These are phyloP conservation scores for Psilocybe tampanensis DNA, from an alignment of 768 basidiomycete species.

Conservation along the genomic window DNA sequence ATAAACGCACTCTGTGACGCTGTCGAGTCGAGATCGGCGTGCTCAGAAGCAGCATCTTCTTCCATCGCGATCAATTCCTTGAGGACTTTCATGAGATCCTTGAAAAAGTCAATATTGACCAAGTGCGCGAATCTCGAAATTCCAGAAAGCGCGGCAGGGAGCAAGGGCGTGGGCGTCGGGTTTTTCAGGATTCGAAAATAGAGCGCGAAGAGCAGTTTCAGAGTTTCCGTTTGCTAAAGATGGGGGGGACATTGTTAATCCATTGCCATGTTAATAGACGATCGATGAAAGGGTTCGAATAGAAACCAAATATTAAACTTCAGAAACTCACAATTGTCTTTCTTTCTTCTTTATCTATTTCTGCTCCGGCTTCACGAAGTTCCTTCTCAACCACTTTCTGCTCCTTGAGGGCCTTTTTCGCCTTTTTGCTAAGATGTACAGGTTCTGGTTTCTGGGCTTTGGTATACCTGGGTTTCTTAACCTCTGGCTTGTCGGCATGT, in stretches of 20 bases:
- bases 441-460: slow-evolving; percentile 63
- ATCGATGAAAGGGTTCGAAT: not conserved
- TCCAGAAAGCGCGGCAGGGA: slow-evolving; percentile 88
- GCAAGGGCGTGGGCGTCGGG: slow-evolving; percentile 72
- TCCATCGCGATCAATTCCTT: slow-evolving; percentile 71
- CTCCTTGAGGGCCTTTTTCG: slow-evolving; percentile 83
- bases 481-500: slow-evolving; percentile 55
- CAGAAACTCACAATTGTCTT: slow-evolving; percentile 65
- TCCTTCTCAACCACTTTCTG: slow-evolving; percentile 89
- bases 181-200: slow-evolving; percentile 97
- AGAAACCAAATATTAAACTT: slow-evolving; percentile 4
- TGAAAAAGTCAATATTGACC: slow-evolving; percentile 98
- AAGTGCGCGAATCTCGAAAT: slow-evolving; percentile 94
- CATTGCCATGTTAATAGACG: not conserved
- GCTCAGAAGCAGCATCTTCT: slow-evolving; percentile 32
- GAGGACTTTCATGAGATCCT: slow-evolving; percentile 87
- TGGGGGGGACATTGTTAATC: not conserved
- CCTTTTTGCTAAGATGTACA: slow-evolving; percentile 91
- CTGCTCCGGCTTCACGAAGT: slow-evolving; percentile 92
- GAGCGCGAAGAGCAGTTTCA: slow-evolving; percentile 94
- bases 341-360: slow-evolving; percentile 90
- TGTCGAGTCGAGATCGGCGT: slow-evolving; percentile 19
- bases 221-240: slow-evolving; percentile 91
- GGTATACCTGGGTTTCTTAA: slow-evolving; percentile 43
- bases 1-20: slow-evolving; percentile 26